These are phyloP conservation scores for Pythium aphanidermatum DNA, from an alignment of 352 stramenopile species.

Conservation along the genomic window DNA sequence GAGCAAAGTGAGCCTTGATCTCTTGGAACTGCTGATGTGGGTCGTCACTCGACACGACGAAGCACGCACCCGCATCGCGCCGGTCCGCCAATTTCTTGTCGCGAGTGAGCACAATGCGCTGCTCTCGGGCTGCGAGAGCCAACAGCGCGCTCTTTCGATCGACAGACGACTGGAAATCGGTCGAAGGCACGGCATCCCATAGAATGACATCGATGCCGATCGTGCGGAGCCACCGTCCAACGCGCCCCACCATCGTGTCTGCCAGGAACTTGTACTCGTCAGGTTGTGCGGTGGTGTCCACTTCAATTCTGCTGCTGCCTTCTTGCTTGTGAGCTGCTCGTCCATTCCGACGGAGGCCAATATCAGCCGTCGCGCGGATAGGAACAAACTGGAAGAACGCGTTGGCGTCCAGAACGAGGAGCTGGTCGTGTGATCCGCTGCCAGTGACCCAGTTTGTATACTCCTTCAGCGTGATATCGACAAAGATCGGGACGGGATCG, in stretches of 20 bases:
- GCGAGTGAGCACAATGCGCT: slow-evolving; percentile 68
- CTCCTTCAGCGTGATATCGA: slow-evolving; percentile 27
- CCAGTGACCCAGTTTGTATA: slow-evolving; percentile 37
- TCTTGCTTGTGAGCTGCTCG: neutral
- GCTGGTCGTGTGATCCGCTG: slow-evolving; percentile 34
- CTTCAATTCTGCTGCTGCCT: neutral
- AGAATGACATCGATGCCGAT: slow-evolving; percentile 72
- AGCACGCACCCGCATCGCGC: slow-evolving; percentile 64
- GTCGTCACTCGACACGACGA: slow-evolving; percentile 68
- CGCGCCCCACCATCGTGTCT: slow-evolving; percentile 66
- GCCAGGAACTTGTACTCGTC: slow-evolving; percentile 60
- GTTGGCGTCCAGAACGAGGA: slow-evolving; percentile 32
- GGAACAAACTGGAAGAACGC: slow-evolving; percentile 40
- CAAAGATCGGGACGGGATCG: slow-evolving; percentile 42
- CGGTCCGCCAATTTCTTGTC: slow-evolving; percentile 68
- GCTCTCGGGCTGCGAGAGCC: slow-evolving; percentile 37
- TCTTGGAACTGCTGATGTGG: slow-evolving; percentile 69
- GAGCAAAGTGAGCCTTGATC: slow-evolving; percentile 62
- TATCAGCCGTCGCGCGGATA: slow-evolving; percentile 28
- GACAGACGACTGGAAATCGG: slow-evolving; percentile 23
- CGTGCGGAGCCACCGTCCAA: slow-evolving; percentile 71
- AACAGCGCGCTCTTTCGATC: slow-evolving; percentile 48
- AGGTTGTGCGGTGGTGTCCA: neutral
- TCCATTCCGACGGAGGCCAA: slow-evolving; percentile 24
- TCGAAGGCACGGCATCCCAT: slow-evolving; percentile 38